Evolutionary conservation across 257 asterid species (phyloP), one percentile per base, ranked within the genome.

Genomic region (Gentiana dahurica): DNA sequence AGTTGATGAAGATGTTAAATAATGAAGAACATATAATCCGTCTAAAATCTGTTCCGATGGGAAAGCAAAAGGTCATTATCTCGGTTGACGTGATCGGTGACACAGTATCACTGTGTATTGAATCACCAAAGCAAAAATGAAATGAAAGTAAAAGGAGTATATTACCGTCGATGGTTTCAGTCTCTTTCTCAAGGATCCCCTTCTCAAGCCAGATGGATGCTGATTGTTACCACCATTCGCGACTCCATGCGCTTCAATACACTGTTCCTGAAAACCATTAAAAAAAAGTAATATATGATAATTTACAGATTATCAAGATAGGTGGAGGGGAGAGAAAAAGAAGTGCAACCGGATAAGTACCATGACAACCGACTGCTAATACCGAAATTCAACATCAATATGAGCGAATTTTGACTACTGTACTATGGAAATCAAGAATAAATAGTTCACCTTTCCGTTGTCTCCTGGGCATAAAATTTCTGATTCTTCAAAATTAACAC

Each of bases 401-500:
- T 24, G 24, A 24, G 24, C 24, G 24, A 24, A 24, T 24, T 24
- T 24, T 24, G 24, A 24, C 24, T 39, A 0, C 45, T 4, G 8
- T 39, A 39, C 7, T 39, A 39, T 8, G 8, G 45, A 39, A 39
- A 39, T 0, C 45, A 39, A 39, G 45, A 32, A 11, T 47, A 51
- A 12, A 49, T 65, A 63, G 51, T 59, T 69, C 70, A 85, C 96
- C 53, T 77, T 73, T 58, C 58, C 68, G 67, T 54, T 65, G 67
- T 54, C 64, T 59, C 65, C 67, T 8, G 82, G 53, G 59, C 77
- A 65, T 59, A 65, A 65, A 54, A 63, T 62, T 54, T 58, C 75
- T 53, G 72, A 45, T 59, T 79, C 94, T 63, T 73, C 74, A 24
- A 85, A 91, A 68, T 58, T 63, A 68, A 72, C 71, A 49, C 48